These are phyloP conservation scores for Rubus parviflorus DNA, from an alignment of 306 rosid species.

Conservation along the genomic window DNA sequence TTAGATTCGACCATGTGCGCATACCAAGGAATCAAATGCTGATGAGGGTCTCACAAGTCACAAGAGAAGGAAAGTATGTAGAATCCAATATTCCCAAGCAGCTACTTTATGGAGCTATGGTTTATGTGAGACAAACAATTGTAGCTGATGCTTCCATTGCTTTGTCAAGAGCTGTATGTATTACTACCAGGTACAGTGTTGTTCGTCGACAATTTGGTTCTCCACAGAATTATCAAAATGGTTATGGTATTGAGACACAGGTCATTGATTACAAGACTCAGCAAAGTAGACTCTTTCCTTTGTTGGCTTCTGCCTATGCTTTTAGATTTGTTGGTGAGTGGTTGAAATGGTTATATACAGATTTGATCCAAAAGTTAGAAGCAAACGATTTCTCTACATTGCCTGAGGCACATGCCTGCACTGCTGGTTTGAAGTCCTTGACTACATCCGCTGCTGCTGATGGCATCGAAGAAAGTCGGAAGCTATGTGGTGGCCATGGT, in stretches of 20 bases:
- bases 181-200: constrained; percentile 89
- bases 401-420: constrained; percentile 95
- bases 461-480: constrained; percentile 82
- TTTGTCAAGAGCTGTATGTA: constrained; percentile 89
- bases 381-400: constrained; percentile 76
- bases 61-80: constrained; percentile 81
- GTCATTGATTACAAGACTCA: constrained; percentile 95
- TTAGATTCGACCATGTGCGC: constrained; percentile 68
- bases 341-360: constrained; percentile 75
- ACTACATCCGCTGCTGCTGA: constrained; percentile 85
- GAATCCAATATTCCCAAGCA: constrained; percentile 82
- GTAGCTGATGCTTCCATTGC: constrained; percentile 82
- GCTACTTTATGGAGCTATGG: constrained; percentile 90
- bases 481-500: constrained; percentile 97
- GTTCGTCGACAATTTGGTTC: constrained; percentile 86
- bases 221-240: constrained; percentile 38
- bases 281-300: constrained; percentile 87
- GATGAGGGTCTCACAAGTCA: constrained; percentile 89
- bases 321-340: constrained; percentile 92
- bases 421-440: constrained; percentile 90
- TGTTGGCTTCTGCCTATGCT: constrained; percentile 95
- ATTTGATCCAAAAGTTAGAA: constrained; percentile 68
- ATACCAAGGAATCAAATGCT: constrained; percentile 87
- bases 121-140: constrained; percentile 66
- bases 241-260: constrained; percentile 67